phyloP scores from a whole-genome alignment of 257 asterid species.

The Penstemon eatonii region DNA sequence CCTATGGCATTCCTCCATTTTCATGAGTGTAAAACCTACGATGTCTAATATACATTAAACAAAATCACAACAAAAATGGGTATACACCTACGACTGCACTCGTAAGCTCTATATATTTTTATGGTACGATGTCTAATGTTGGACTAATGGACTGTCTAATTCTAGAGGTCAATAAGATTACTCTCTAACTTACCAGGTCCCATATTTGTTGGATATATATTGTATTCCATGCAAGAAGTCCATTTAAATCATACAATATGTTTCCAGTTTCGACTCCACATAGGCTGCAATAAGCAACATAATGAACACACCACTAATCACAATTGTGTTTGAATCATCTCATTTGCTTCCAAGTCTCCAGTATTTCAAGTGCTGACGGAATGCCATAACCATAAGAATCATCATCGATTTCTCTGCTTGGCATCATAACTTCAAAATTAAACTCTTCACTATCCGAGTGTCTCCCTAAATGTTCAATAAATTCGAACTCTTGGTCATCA shows the following conservation, averaged over 20 bases:
- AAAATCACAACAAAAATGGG: background rate
- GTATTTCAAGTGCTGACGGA: slow-evolving; percentile 76
- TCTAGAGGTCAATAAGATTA: background rate
- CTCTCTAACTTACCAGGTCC: too few relatives aligned
- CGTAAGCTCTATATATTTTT: background rate
- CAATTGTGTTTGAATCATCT: slow-evolving; percentile 28
- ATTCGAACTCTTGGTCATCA: slow-evolving; percentile 27
- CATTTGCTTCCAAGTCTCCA: slow-evolving; percentile 67
- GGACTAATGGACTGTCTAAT: background rate
- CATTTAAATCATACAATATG: background rate
- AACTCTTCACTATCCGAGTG: slow-evolving; percentile 40
- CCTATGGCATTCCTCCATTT: background rate
- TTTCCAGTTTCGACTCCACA: background rate
- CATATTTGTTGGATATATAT: background rate
- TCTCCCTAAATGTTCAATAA: slow-evolving; percentile 27
- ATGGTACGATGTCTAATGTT: background rate
- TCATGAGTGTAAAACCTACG: background rate
- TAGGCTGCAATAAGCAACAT: slow-evolving; percentile 4
- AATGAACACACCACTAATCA: background rate
- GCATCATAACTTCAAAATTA: slow-evolving; percentile 33
- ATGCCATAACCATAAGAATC: slow-evolving; percentile 31
- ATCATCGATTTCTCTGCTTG: slow-evolving; percentile 37
- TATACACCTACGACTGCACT: too few relatives aligned
- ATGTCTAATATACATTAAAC: background rate
- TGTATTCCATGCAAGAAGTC: background rate